Conservation (phyloP, 2,329 filamentous ascomycete genomes). For the Seiridium cupressi region DNA sequence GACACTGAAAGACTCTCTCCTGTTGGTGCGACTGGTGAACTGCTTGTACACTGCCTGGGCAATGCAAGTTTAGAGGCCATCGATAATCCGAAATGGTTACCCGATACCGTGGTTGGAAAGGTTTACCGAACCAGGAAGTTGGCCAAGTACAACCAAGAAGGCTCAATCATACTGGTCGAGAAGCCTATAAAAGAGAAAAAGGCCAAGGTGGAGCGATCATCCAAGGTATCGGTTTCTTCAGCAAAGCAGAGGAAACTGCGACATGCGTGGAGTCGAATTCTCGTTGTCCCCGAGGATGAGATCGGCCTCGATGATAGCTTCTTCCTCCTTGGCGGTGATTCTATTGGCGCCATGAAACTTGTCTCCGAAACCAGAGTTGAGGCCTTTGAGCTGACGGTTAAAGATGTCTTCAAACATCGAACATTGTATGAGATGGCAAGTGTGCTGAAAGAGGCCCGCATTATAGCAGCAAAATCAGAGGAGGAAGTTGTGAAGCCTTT, state of each 20-base stretch:
- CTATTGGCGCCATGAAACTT: slow-evolving; percentile 59
- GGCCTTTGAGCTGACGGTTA: slow-evolving; percentile 49
- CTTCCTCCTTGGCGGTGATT: slow-evolving; percentile 60
- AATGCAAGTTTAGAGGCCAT: slow-evolving; percentile 23
- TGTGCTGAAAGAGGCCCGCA: slow-evolving; percentile 37
- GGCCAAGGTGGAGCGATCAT: slow-evolving; percentile 18
- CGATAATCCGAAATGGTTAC: slow-evolving; percentile 26
- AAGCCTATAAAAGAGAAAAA: slow-evolving; percentile 12
- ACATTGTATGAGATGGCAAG: slow-evolving; percentile 53
- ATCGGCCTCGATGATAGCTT: slow-evolving; percentile 57
- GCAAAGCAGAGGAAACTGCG: slow-evolving; percentile 42
- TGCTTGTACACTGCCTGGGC: slow-evolving; percentile 34
- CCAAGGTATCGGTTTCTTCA: slow-evolving; percentile 35
- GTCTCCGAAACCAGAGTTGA: slow-evolving; percentile 52
- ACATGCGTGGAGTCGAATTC: slow-evolving; percentile 46
- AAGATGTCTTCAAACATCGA: slow-evolving; percentile 51
- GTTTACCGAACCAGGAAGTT: slow-evolving; percentile 40
- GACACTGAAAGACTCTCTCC: slow-evolving; percentile 35
- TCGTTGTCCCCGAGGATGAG: slow-evolving; percentile 40
- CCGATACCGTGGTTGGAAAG: slow-evolving; percentile 15
- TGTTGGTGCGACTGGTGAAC: slow-evolving; percentile 40
- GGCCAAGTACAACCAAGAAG: slow-evolving; percentile 33
- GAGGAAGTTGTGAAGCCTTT: slow-evolving; percentile 42
- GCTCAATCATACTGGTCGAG: slow-evolving; percentile 27
- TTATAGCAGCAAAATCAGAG: slow-evolving; percentile 9